phyloP scores from a whole-genome alignment of 345 rosid genomes.

The Eucalyptus regnans region DNA sequence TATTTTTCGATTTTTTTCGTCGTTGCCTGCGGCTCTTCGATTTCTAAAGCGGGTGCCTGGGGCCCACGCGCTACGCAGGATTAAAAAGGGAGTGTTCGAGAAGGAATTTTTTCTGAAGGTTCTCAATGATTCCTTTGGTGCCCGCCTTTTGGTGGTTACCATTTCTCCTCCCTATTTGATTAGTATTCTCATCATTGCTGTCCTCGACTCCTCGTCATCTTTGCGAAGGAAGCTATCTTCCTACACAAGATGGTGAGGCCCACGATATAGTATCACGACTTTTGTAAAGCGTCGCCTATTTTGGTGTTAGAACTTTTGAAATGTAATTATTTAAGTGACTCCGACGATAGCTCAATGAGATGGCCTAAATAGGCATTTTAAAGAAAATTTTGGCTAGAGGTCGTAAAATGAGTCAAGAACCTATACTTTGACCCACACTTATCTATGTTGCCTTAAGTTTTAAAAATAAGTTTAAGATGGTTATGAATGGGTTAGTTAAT shows the following conservation, averaged over 20 bases:
- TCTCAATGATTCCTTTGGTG: background rate
- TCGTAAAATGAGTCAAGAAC: background rate
- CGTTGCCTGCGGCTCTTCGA: background rate
- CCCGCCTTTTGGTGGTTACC: background rate
- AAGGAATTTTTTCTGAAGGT: background rate
- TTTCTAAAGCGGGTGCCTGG: background rate
- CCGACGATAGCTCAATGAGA: rapidly evolving
- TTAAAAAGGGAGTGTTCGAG: background rate
- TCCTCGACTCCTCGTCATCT: background rate
- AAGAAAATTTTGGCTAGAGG: background rate
- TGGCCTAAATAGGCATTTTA: rapidly evolving
- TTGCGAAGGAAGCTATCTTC: background rate
- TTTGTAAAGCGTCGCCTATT: background rate
- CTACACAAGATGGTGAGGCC: background rate
- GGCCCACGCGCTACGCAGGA: background rate
- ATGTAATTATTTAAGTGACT: background rate
- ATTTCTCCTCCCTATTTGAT: background rate
- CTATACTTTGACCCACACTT: background rate
- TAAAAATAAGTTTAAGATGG: no score
- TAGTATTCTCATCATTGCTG: background rate
- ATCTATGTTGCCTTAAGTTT: background rate
- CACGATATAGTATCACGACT: rapidly evolving
- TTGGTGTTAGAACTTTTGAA: background rate
- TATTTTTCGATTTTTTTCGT: background rate
- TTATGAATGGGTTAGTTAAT: no score